Base-by-base conservation (phyloP, 148 eudicot species). In the Rhododendron molle region DNA sequence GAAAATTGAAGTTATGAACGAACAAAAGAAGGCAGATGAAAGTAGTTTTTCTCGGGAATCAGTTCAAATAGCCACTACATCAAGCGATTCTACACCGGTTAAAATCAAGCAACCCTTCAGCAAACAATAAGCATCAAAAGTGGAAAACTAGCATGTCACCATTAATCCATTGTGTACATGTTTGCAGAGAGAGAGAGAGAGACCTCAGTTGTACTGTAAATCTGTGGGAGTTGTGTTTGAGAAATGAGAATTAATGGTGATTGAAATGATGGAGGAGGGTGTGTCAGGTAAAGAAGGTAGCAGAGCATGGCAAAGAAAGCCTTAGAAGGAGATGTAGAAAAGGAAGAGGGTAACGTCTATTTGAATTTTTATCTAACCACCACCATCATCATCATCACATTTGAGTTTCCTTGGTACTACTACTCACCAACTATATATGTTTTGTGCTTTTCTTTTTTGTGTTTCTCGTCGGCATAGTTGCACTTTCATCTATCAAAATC, bases 311-410 rank as follows among this genome's bases (percentile, higher is more conserved):
- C 28, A 43, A 7, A 23, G 50, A 43, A 21, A 43, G 28, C 10
- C 50, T 47, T 47, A 34, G 36, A 47, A 47, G 30, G 28, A 44
- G 5, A 43, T 34, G 11, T 2, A 21, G 1, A 11, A 9, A 14
- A 20, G 23, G 14, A 5, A 50, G 16, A 50, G 81, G 81, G 81
- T 77, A 77, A 44, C 81, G 52, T 77, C 54, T 44, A 43, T 77
- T 77, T 77, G 54, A 77, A 77, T 77, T 43, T 76, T 76, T 4
- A 21, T 77, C 81, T 77, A 77, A 23, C 54, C 9, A 77, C 54
- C 9, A 77, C 30, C 54, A 23, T 2, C 81, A 44, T 50, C 16
- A 50, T 50, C 15, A 50, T 14, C 15, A 56, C 26, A 65, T n/a
- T 23, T 8, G 28, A n/a, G 30, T 65, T 65, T 65, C 72, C 72